phyloP scores from a whole-genome alignment of 306 rosid genomes.

The Acacia melanoxylon region DNA sequence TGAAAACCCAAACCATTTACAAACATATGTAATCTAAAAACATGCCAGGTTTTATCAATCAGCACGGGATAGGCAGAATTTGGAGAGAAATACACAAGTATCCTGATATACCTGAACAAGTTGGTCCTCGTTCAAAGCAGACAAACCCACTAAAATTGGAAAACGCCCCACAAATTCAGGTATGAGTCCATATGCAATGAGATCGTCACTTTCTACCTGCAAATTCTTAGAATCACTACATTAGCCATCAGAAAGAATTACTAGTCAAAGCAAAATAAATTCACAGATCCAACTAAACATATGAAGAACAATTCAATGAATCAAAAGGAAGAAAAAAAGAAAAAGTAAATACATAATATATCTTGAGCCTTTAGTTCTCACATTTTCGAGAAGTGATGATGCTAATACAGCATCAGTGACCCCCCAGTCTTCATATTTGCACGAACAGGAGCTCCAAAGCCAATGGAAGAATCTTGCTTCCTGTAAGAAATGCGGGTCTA shows the following conservation, averaged over 20 bases:
- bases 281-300: background rate
- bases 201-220: conserved; percentile 75
- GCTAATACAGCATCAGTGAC: conserved; percentile 51
- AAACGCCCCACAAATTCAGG: conserved; percentile 80
- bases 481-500: conserved; percentile 34
- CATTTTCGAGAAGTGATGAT: conserved; percentile 66
- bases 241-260: conserved; percentile 27
- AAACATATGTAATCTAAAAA: background rate
- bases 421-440: conserved; percentile 53
- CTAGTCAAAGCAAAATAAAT: conserved; percentile 18
- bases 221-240: conserved; percentile 27
- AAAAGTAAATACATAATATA: background rate
- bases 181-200: conserved; percentile 68
- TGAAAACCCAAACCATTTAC: background rate
- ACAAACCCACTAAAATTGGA: conserved; percentile 65
- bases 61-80: background rate
- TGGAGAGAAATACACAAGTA: conserved; percentile 4
- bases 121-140: conserved; percentile 70
- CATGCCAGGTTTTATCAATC: background rate
- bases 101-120: conserved; percentile 53
- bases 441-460: conserved; percentile 76
- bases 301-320: background rate
- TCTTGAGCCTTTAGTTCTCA: conserved; percentile 43
- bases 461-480: conserved; percentile 76
- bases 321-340: background rate